Evolutionary conservation across 129 eudicot species (phyloP).

Genomic region (Centaurea solstitialis): DNA sequence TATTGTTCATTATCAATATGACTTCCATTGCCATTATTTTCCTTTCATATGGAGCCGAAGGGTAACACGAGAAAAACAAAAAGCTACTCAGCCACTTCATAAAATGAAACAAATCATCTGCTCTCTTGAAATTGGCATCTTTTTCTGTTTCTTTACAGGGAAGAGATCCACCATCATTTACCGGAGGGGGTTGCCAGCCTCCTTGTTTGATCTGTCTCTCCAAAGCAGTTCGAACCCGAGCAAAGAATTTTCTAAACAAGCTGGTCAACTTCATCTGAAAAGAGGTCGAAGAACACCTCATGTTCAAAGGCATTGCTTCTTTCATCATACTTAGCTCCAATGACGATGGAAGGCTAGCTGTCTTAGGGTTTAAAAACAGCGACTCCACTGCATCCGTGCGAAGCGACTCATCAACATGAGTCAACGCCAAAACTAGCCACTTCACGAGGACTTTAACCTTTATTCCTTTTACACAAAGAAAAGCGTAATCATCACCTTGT

Average conservation of each 20-base stretch:
- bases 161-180: constrained; percentile 24
- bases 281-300: constrained; percentile 93
- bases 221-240: constrained; percentile 86
- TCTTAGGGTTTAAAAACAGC: constrained; percentile 90
- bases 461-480: constrained; percentile 64
- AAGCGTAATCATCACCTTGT: constrained; percentile 41
- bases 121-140: constrained; percentile 35
- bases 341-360: constrained; percentile 86
- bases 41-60: constrained; percentile 98
- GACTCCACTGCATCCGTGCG: constrained; percentile 96
- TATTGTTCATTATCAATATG: constrained; percentile 69
- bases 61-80: constrained; percentile 87
- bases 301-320: constrained; percentile 85
- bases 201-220: constrained; percentile 85
- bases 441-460: constrained; percentile 61
- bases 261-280: constrained; percentile 95
- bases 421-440: constrained; percentile 80
- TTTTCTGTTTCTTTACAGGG: constrained; percentile 26
- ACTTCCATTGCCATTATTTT: constrained; percentile 98
- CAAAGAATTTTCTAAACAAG: constrained; percentile 89
- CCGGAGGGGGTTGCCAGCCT: constrained; percentile 60
- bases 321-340: constrained; percentile 90
- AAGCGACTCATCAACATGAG: constrained; percentile 88
- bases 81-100: constrained; percentile 89
- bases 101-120: constrained; percentile 66